phyloP scores from a whole-genome alignment of 2,329 filamentous ascomycete species.

The Bipolaris victoriae region DNA sequence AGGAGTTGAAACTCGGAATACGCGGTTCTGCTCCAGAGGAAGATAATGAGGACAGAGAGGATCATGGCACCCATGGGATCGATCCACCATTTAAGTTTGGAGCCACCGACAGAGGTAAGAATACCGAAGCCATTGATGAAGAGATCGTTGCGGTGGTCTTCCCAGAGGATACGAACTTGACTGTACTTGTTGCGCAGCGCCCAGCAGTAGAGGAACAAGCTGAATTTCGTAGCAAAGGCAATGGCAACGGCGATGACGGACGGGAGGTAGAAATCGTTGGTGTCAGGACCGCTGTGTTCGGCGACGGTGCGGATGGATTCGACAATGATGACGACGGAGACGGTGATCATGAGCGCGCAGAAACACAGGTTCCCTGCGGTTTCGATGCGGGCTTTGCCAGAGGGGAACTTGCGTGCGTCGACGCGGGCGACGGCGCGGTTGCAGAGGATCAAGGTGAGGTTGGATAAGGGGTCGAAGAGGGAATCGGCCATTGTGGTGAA shows the following conservation, averaged over 20 bases:
- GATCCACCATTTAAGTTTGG: constrained; percentile 91
- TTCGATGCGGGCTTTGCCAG: constrained; percentile 91
- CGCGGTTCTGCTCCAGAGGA: constrained; percentile 83
- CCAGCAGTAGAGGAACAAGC: constrained; percentile 90
- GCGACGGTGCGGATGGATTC: constrained; percentile 78
- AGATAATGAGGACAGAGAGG: constrained; percentile 77
- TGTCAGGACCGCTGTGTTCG: constrained; percentile 52
- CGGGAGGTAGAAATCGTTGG: constrained; percentile 74
- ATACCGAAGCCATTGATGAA: constrained; percentile 95
- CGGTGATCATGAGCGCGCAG: constrained; percentile 92
- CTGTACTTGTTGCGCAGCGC: constrained; percentile 87
- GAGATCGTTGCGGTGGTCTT: constrained; percentile 97
- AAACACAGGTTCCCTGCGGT: constrained; percentile 96
- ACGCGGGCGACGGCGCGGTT: constrained; percentile 88
- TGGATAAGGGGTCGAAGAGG: constrained; percentile 90
- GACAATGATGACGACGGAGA: constrained; percentile 90
- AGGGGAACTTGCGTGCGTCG: constrained; percentile 84
- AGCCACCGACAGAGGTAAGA: constrained; percentile 86
- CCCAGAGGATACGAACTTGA: constrained; percentile 91
- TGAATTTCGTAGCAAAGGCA: constrained; percentile 84
- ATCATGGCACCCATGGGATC: constrained; percentile 91
- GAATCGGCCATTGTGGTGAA: constrained; percentile 98
- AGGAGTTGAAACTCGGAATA: constrained; percentile 89
- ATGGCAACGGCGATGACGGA: constrained; percentile 84
- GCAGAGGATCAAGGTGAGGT: constrained; percentile 83